Conservation (phyloP, 371 early-diverging fungal genomes). For the Dinochytrium kinnereticum region DNA sequence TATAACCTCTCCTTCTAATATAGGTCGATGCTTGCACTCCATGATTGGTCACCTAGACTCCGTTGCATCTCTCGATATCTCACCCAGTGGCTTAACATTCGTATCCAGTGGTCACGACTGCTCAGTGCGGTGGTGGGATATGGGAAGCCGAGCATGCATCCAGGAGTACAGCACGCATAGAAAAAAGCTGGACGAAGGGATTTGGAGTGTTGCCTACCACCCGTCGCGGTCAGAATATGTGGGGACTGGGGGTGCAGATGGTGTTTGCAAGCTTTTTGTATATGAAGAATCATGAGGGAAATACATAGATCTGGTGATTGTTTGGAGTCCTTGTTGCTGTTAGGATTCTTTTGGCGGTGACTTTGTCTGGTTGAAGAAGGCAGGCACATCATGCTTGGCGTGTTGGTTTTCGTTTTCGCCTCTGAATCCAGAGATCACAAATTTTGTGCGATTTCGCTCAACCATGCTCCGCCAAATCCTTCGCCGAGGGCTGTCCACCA, state of each 20-base stretch:
- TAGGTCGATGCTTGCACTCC: slow-evolving; percentile 67
- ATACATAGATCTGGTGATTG: too few species aligned
- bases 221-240: slow-evolving; percentile 62
- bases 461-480: background rate
- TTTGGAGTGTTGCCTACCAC: slow-evolving; percentile 68
- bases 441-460: too few species aligned
- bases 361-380: too few species aligned
- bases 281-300: too few species aligned
- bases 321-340: too few species aligned
- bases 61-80: slow-evolving; percentile 72
- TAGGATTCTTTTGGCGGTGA: too few species aligned
- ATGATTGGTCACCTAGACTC: slow-evolving; percentile 75
- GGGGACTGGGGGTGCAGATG: slow-evolving; percentile 81
- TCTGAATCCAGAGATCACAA: too few species aligned
- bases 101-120: slow-evolving; percentile 82
- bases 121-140: slow-evolving; percentile 82
- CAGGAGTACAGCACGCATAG: slow-evolving; percentile 82
- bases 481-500: background rate
- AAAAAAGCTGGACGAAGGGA: slow-evolving; percentile 79
- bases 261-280: slow-evolving; percentile 33
- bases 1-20: background rate
- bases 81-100: slow-evolving; percentile 68
- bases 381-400: too few species aligned
- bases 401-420: too few species aligned
- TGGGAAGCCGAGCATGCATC: slow-evolving; percentile 65